Evolutionary conservation across 208 protist genomes (phyloP), one percentile per base, ranked within the genome.

Genomic region (Trypanosoma avium): DNA sequence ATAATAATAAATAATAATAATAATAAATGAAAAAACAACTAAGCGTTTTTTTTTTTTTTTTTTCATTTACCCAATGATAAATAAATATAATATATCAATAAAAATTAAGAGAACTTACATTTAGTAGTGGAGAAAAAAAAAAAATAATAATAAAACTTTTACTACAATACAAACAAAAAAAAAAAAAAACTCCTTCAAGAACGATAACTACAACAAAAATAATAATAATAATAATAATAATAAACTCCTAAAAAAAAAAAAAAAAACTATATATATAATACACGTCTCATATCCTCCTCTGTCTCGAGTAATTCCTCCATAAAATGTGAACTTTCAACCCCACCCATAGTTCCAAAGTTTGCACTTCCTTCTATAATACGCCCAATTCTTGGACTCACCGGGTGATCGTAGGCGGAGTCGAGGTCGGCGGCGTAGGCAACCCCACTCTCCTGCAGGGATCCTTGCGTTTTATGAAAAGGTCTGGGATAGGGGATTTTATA

Each of bases 401-500:
- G 55, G 63, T 91, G 76, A 63, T 96, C 90, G 58, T 90, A 94
- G 47, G 73, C 75, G 22, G 87, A 94, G 77, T 96, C 90, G 10
- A 96, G 73, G 64, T 96, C 91, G 12, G 86, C 72, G 1, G 81
- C 80, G 61, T 93, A 94, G 6, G 85, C 73, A n/a, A 92, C 78
- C 0, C 71, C 83, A 61, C 90, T 93, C 48, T 92, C 82, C 46
- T 82, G 82, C 81, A 88, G 77, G 0, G 85, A 67, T 45, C 90
- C 90, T 58, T 88, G 81, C 46, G 79, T 78, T 53, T 93, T 93
- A 71, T 96, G 77, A 53, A 86, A 86, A 1, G 82, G 72, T 0
- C 90, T 70, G 0, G 90, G 90, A 73, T 96, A 96, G 7, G 90
- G 90, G 27, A 94, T 92, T 26, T 59, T 58, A 69, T 96, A 96